Evolutionary conservation across 164 flowering plant species (phyloP).

Genomic region (Nelumbo lutea): DNA sequence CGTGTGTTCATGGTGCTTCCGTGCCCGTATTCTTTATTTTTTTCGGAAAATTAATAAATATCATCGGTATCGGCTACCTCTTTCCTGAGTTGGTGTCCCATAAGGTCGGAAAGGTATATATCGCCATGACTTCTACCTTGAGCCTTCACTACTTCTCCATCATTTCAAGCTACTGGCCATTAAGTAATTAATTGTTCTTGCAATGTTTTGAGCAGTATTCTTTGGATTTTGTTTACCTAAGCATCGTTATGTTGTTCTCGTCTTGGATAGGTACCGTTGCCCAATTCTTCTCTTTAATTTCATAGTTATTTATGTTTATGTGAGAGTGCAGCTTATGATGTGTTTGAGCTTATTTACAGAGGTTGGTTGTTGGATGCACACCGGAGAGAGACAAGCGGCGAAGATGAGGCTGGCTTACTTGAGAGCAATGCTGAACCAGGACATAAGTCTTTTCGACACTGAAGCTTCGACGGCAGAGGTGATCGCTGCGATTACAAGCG

Average conservation of each 20-base stretch:
- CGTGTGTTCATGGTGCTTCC: constrained; percentile 83
- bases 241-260: constrained; percentile 73
- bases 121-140: not conserved
- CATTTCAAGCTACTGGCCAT: no score
- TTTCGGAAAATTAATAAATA: constrained; percentile 81
- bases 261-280: constrained; percentile 74
- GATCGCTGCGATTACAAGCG: constrained; percentile 52
- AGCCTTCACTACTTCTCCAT: no score
- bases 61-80: constrained; percentile 78
- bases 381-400: constrained; percentile 54
- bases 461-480: constrained; percentile 53
- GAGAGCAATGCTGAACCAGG: constrained; percentile 52
- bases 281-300: no score
- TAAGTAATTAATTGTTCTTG: no score
- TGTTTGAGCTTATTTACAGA: constrained; percentile 27
- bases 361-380: constrained; percentile 71
- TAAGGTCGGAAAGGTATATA: constrained; percentile 71
- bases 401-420: constrained; percentile 43
- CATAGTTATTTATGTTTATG: no score
- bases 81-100: constrained; percentile 74
- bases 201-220: constrained; percentile 63
- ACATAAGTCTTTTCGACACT: constrained; percentile 61
- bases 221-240: constrained; percentile 90
- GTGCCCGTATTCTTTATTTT: constrained; percentile 93
- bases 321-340: no score